phyloP scores from a whole-genome alignment of 768 basidiomycete genomes.

The Austroboletus eburneus region DNA sequence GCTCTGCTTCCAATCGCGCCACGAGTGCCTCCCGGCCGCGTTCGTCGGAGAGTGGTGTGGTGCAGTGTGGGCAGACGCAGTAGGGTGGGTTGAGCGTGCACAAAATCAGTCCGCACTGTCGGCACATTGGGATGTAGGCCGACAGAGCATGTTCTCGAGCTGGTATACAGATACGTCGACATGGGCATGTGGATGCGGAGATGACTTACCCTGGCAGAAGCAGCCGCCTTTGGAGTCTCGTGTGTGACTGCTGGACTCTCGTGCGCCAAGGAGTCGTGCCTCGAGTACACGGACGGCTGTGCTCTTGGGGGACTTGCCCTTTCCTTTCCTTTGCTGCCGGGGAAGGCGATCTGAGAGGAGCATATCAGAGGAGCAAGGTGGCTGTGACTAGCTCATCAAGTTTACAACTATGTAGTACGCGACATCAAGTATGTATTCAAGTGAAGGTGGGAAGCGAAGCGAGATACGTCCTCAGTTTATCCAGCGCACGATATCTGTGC shows the following conservation, averaged over 20 bases:
- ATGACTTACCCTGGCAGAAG: slow-evolving; percentile 57
- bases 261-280: slow-evolving; percentile 39
- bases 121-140: slow-evolving; percentile 50
- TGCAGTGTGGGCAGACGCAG: slow-evolving; percentile 53
- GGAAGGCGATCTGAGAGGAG: slow-evolving; percentile 53
- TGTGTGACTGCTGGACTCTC: slow-evolving; percentile 28
- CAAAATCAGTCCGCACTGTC: slow-evolving; percentile 56
- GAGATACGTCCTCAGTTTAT: slow-evolving; percentile 48
- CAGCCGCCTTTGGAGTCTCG: slow-evolving; percentile 63
- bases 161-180: slow-evolving; percentile 19
- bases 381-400: no score
- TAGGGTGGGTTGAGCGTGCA: slow-evolving; percentile 55
- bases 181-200: background rate
- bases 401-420: no score
- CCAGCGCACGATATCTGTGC: slow-evolving; percentile 62
- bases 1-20: slow-evolving; percentile 39
- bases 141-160: slow-evolving; percentile 60
- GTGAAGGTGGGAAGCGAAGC: slow-evolving; percentile 8
- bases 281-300: slow-evolving; percentile 47
- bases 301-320: slow-evolving; percentile 47
- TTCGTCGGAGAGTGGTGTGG: slow-evolving; percentile 34
- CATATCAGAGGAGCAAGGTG: no score
- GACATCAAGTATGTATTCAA: no score
- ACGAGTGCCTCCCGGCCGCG: slow-evolving; percentile 36
- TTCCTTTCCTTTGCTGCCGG: slow-evolving; percentile 29